Percentiles rank a stretch among this genome's conserved stretches.
Conservation (phyloP, 148 eudicot genomes). For the Diospyros lotus region DNA sequence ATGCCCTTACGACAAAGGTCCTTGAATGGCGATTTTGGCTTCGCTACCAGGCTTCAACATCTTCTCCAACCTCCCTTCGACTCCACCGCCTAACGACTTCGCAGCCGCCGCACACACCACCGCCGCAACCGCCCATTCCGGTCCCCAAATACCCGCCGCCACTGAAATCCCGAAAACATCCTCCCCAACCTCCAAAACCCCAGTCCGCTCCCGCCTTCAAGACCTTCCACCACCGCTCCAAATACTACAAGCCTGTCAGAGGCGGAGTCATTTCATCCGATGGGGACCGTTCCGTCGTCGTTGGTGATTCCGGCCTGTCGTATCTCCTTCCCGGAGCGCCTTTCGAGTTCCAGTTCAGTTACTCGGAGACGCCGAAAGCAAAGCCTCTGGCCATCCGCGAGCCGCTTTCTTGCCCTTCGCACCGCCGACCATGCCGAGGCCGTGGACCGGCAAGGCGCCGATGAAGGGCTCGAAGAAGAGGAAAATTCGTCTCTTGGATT, state of each 20-base stretch:
- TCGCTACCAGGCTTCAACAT: conserved; percentile 57
- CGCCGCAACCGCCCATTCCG: conserved; percentile 52
- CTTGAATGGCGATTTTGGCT: conserved; percentile 52
- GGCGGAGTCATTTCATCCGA: conserved; percentile 28
- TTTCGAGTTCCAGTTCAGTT: conserved; percentile 85
- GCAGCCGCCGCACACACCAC: conserved; percentile 13
- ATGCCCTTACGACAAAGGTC: background rate
- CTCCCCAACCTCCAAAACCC: conserved; percentile 21
- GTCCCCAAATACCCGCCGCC: conserved; percentile 62
- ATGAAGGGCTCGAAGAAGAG: conserved; percentile 50
- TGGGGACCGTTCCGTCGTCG: conserved; percentile 45
- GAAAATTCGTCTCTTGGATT: conserved; percentile 54
- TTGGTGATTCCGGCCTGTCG: conserved; percentile 75
- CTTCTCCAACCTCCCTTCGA: conserved; percentile 62
- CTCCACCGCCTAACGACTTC: conserved; percentile 24
- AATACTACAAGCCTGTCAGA: conserved; percentile 63
- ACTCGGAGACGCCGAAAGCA: conserved; percentile 82
- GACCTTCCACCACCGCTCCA: conserved; percentile 53
- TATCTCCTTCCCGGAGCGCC: conserved; percentile 84
- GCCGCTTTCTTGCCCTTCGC: conserved; percentile 91
- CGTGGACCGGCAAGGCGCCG: conserved; percentile 97
- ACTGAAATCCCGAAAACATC: conserved; percentile 23
- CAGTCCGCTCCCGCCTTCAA: conserved; percentile 36
- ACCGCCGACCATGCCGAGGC: conserved; percentile 83
- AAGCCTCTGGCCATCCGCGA: conserved; percentile 76